Evolutionary conservation across 164 flowering plant species (phyloP).

Genomic region (Dillenia turbinata): DNA sequence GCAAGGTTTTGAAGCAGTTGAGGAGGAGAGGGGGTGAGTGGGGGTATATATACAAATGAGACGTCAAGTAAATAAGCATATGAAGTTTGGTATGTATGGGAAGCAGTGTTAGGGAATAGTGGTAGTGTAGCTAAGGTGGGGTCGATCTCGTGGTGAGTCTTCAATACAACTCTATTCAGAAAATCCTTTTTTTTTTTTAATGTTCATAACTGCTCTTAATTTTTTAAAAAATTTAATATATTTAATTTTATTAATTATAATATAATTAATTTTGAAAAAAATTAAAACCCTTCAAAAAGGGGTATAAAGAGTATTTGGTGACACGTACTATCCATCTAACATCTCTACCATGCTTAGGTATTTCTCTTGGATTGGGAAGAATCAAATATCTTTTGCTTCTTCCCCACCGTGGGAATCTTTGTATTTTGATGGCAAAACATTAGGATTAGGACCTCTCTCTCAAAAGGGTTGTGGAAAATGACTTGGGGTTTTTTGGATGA

Average conservation of each 20-base stretch:
- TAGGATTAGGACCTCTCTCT: too few relatives aligned
- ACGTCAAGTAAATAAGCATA: background rate
- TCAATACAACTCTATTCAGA: constrained; percentile 7
- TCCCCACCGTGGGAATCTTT: constrained; percentile 20
- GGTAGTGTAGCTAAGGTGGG: constrained; percentile 16
- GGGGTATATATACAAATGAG: constrained; percentile 17
- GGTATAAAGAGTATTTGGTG: too few relatives aligned
- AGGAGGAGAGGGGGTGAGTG: background rate
- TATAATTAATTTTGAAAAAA: too few relatives aligned
- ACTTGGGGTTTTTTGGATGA: too few relatives aligned
- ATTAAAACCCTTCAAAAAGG: too few relatives aligned
- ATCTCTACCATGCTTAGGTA: too few relatives aligned
- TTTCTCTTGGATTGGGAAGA: constrained; percentile 7
- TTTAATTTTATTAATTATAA: background rate
- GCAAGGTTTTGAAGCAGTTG: background rate
- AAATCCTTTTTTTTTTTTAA: constrained; percentile 25
- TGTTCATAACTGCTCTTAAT: background rate
- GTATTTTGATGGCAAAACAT: background rate
- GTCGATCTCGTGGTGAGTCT: background rate
- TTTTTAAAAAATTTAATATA: constrained; percentile 1
- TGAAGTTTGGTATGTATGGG: constrained; percentile 4
- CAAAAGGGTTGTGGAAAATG: too few relatives aligned
- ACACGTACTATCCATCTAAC: too few relatives aligned
- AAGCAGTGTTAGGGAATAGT: constrained; percentile 14
- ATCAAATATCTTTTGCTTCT: background rate